Evolutionary conservation across 208 protist species (phyloP), one percentile per base, ranked within the genome.

Genomic region (Histomonas meleagridis): DNA sequence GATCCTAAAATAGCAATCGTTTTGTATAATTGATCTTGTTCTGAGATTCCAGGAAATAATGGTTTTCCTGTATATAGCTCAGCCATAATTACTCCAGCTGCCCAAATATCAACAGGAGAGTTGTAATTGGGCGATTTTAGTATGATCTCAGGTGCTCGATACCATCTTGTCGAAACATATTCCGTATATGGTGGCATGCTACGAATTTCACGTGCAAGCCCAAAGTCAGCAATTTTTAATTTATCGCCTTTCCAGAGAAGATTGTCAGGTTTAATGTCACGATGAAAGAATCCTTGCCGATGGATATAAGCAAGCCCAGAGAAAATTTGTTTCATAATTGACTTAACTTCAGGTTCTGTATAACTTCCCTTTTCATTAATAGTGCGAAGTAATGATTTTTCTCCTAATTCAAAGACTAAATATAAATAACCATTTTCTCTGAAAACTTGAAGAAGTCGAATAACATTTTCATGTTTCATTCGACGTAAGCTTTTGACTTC

Each of bases 191-290:
- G 96, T 18, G 96, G 96, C 18, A 93, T 93, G 0, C 95, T 95
- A 21, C 94, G 90, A 57, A 97, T 97, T 90, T 97, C 96, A 14
- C 95, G 90, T 16, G 96, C 96, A 5, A 97, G 94, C 23, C 96
- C 96, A 93, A 97, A 97, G 93, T 99, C 97, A 4, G 97, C 97
- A 4, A 99, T 94, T 94, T 99, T 99, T 16, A 98, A 90, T 51
- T 95, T 92, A 21, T 86, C 46, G 32, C 55, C 76, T 26, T 43
- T 48, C 76, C 76, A 86, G 5, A 86, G 46, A 4, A 91, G 14
- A 70, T 91, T 91, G 51, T 91, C 86, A 32, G 86, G 86, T 49
- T 91, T 91, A 12, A 91, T 91, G 46, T 91, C 86, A 23, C 86
- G 49, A 69, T 91, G 86, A 43, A 91, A 91, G 26, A 69, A 91